A percentile compares a stretch with the other conserved stretches of the same genome.
phyloP scores from a whole-genome alignment of 2,329 filamentous ascomycete genomes.

The Phialophora macrospora region DNA sequence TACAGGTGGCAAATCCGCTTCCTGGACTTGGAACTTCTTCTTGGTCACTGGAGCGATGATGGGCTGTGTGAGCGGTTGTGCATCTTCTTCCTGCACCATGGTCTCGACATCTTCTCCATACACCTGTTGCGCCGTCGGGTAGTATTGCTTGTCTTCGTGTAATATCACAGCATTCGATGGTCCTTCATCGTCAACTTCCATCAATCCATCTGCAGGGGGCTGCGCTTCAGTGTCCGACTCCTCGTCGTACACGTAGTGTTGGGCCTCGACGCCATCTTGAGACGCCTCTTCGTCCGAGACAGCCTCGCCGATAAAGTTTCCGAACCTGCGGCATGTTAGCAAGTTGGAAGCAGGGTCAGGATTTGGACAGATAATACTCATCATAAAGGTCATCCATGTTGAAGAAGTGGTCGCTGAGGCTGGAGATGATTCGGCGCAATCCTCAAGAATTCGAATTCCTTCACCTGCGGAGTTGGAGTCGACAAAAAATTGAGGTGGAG shows the following conservation, averaged over 20 bases:
- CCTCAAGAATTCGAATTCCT: slow-evolving; percentile 10
- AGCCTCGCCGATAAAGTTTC: slow-evolving; percentile 96
- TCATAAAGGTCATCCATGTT: slow-evolving; percentile 68
- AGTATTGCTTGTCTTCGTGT: slow-evolving; percentile 99
- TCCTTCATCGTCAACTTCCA: slow-evolving; percentile 90
- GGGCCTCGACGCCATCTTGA: slow-evolving; percentile 74
- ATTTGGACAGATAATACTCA: slow-evolving; percentile 63
- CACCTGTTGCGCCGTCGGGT: slow-evolving; percentile 94
- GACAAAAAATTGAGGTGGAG: slow-evolving; percentile 24
- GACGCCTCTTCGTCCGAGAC: slow-evolving; percentile 86
- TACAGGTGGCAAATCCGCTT: slow-evolving; percentile 85
- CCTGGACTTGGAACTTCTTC: slow-evolving; percentile 95
- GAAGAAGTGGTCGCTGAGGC: background rate
- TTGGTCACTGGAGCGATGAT: slow-evolving; percentile 92
- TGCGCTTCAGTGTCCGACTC: slow-evolving; percentile 67
- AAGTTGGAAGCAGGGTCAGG: background rate
- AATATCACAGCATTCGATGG: slow-evolving; percentile 96
- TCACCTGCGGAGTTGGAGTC: slow-evolving; percentile 23
- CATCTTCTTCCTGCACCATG: slow-evolving; percentile 94
- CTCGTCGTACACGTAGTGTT: slow-evolving; percentile 78
- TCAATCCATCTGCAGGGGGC: slow-evolving; percentile 73
- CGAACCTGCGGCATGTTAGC: slow-evolving; percentile 67
- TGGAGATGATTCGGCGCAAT: slow-evolving; percentile 24
- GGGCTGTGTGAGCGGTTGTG: slow-evolving; percentile 86
- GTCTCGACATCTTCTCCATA: slow-evolving; percentile 96